These are phyloP conservation scores for Paramecium sonneborni DNA, from an alignment of 73 alveolate species.

Conservation along the genomic window DNA sequence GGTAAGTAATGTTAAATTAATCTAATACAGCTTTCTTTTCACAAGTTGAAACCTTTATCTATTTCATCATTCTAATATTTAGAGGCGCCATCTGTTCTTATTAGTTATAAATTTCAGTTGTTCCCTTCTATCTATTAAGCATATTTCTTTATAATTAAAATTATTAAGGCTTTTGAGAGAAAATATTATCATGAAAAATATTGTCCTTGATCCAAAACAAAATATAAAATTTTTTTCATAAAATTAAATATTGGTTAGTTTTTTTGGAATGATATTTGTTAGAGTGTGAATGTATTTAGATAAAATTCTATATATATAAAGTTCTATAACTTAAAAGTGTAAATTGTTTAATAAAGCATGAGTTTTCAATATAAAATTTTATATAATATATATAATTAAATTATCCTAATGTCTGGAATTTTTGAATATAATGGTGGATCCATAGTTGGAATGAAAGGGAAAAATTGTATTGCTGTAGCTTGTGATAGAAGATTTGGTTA, in stretches of 20 bases:
- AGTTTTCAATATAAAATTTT: background rate
- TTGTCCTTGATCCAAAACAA: background rate
- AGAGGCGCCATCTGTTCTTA: background rate
- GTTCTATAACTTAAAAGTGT: no score
- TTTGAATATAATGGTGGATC: constrained; percentile 92
- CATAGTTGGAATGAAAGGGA: constrained; percentile 95
- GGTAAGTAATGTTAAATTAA: background rate
- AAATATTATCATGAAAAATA: no score
- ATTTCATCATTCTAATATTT: background rate
- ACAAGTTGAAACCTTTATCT: background rate
- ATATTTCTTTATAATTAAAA: background rate
- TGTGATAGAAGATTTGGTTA: constrained; percentile 94
- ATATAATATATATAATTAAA: background rate
- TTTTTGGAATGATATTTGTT: no score
- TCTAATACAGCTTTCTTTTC: background rate
- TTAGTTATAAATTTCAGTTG: background rate
- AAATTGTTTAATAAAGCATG: background rate
- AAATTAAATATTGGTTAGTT: no score
- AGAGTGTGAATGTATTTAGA: no score
- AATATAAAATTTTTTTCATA: no score
- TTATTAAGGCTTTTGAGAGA: background rate
- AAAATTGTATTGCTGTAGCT: constrained; percentile 96
- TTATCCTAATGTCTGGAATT: constrained; percentile 60
- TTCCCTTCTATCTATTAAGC: background rate
- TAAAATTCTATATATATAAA: no score